Percentiles rank a stretch among this genome's conserved stretches.
Evolutionary conservation across 2,329 filamentous ascomycete genomes (phyloP).

Genomic region (Penicillium polonicum): DNA sequence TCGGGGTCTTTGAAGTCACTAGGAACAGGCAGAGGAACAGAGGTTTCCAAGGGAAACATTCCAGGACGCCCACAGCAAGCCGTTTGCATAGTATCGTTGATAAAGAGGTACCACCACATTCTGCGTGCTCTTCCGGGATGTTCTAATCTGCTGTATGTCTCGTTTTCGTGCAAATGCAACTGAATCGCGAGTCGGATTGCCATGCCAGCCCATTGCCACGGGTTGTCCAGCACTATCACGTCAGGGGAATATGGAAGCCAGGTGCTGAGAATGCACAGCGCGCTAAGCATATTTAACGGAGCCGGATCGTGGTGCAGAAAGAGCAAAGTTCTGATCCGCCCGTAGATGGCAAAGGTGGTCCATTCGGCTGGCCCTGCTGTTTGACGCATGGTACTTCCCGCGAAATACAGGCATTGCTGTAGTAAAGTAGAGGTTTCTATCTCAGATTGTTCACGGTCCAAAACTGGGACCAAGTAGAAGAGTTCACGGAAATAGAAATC

Average conservation of each 20-base stretch:
- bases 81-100: slow-evolving; percentile 15
- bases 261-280: slow-evolving; percentile 7
- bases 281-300: slow-evolving; percentile 6
- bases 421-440: slow-evolving; percentile 1
- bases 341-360: slow-evolving; percentile 9
- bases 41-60: slow-evolving; percentile 12
- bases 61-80: slow-evolving; percentile 13
- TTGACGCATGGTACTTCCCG: slow-evolving; percentile 14
- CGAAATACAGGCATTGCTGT: slow-evolving; percentile 11
- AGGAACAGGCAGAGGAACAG: not conserved
- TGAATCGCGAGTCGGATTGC: slow-evolving; percentile 11
- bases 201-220: slow-evolving; percentile 16
- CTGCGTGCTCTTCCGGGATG: slow-evolving; percentile 5
- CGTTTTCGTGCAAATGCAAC: slow-evolving; percentile 7
- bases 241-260: slow-evolving; percentile 9
- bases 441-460: slow-evolving; percentile 1
- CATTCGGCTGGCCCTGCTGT: slow-evolving; percentile 6
- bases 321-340: slow-evolving; percentile 10
- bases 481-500: slow-evolving; percentile 13
- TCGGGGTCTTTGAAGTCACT: slow-evolving; percentile 9
- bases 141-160: slow-evolving; percentile 1
- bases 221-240: slow-evolving; percentile 8
- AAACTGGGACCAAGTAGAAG: slow-evolving; percentile 3
- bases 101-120: slow-evolving; percentile 15
- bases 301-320: slow-evolving; percentile 6